phyloP scores from a whole-genome alignment of 192 early-diverging fungal species.

The Dimargaris xerosporica region DNA sequence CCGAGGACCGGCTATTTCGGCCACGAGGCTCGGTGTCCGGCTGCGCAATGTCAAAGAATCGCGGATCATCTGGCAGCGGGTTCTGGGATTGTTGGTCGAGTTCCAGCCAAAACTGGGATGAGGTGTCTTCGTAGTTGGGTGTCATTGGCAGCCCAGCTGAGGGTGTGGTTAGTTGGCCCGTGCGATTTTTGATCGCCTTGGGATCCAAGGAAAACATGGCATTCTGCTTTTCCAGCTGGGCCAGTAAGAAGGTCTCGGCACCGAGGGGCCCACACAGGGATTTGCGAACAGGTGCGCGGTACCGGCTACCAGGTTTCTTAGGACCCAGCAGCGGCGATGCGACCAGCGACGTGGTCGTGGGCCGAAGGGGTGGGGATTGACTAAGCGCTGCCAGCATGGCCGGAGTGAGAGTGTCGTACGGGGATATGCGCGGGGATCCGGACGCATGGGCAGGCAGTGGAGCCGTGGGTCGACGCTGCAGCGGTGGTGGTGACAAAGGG shows the following conservation, averaged over 20 bases:
- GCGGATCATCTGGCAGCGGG: not conserved
- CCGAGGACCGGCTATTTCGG: constrained; percentile 6
- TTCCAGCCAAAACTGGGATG: constrained; percentile 1
- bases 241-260: constrained; percentile 26
- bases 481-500: no score
- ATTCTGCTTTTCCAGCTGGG: constrained; percentile 41
- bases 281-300: not conserved
- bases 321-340: not conserved
- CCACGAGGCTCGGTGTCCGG: not conserved
- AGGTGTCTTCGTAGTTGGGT: constrained; percentile 5
- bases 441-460: not conserved
- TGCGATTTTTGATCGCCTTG: constrained; percentile 23
- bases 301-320: not conserved
- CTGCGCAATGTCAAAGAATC: constrained; percentile 13
- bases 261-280: not conserved
- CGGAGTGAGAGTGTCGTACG: not conserved
- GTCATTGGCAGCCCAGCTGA: constrained; percentile 9
- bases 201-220: constrained; percentile 39
- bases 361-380: not conserved
- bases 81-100: not conserved
- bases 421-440: not conserved
- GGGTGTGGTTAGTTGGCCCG: constrained; percentile 19
- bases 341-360: not conserved
- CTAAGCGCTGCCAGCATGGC: not conserved
- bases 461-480: not conserved